These are phyloP conservation scores for Pseudisothecium myosuroides DNA, from an alignment of 225 moss, liverwort and hornwort species.

Conservation along the genomic window DNA sequence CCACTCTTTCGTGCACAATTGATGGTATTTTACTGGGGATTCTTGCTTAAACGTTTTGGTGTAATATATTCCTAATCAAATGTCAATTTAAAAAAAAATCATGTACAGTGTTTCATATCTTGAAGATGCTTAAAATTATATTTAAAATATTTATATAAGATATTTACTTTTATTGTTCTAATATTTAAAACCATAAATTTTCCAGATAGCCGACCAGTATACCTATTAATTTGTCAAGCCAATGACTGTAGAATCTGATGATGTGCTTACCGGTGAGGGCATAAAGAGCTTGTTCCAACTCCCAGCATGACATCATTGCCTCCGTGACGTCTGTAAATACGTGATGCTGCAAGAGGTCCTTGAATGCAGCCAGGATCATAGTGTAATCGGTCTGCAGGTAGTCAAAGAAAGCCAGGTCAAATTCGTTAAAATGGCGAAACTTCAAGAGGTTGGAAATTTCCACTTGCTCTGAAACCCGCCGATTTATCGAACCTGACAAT, in stretches of 20 bases:
- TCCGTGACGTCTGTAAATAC: slow-evolving; percentile 50
- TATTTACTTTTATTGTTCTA: not conserved
- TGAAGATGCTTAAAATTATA: not conserved
- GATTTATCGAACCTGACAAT: not conserved
- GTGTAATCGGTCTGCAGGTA: slow-evolving; percentile 38
- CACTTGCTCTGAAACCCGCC: not conserved
- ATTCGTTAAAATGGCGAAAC: not conserved
- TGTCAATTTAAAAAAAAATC: not conserved
- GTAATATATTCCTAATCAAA: not conserved
- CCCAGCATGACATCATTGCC: slow-evolving; percentile 58
- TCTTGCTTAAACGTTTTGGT: not conserved
- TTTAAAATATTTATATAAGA: not conserved
- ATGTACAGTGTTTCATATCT: not conserved
- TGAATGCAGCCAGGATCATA: slow-evolving; percentile 27
- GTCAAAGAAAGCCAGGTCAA: not conserved
- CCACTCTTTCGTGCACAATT: not conserved
- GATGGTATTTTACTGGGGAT: not conserved
- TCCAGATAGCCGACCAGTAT: not conserved
- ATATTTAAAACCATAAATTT: not conserved
- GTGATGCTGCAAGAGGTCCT: slow-evolving; percentile 37
- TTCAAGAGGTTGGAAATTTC: not conserved
- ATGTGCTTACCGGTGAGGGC: slow-evolving; percentile 35
- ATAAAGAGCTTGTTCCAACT: slow-evolving; percentile 48
- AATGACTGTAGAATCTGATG: not conserved
- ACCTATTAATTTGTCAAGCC: not conserved